Evolutionary conservation across 2,329 filamentous ascomycete genomes (phyloP), one percentile per base, ranked within the genome.

Genomic region (Talaromyces sp.): DNA sequence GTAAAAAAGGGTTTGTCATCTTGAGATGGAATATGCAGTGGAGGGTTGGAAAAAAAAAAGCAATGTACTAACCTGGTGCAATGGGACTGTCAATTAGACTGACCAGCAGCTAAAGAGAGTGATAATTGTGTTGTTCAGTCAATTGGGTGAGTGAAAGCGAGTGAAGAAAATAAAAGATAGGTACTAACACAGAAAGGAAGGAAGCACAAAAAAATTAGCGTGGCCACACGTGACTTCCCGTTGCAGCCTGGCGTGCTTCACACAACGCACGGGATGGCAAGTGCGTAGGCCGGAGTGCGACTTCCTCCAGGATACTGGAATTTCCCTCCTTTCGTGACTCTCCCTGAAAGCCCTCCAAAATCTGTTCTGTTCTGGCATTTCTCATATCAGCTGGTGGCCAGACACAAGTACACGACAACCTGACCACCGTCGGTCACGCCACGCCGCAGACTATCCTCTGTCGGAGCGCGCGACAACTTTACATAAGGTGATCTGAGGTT

Each of bases 1-100:
- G 83, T 80, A 82, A 78, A 72, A 73, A 78, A 24, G 74, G 72
- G 70, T 78, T 81, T 87, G 82, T 87, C 87, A 88, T 89, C 86
- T 82, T 84, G 67, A 52, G 47, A 33, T 33, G 73, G 73, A 76
- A 33, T 14, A 49, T 27, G 35, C 10, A 14, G n/a, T 37, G 22
- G 16, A 27, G 10, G 3, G 37, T 8, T 14, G 39, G 27, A 7
- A 5, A 45, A 22, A 22, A 22, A n/a, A 62, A 60, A 43, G 27
- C 43, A 11, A 69, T 62, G 37, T 47, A 59, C 67, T 70, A 66
- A 69, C 49, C 68, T 69, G 63, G 56, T 39, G 50, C 31, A 37
- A 16, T 56, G 11, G 19, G 22, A 52, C 3, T 22, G n/a, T 35
- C 49, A n/a, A 19, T 33, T 1, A 9, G 2, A 31, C 7, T 19